Percentiles rank a stretch among this genome's conserved stretches.
phyloP scores from a whole-genome alignment of 2,329 filamentous ascomycete species.

The Penicillium paneum region DNA sequence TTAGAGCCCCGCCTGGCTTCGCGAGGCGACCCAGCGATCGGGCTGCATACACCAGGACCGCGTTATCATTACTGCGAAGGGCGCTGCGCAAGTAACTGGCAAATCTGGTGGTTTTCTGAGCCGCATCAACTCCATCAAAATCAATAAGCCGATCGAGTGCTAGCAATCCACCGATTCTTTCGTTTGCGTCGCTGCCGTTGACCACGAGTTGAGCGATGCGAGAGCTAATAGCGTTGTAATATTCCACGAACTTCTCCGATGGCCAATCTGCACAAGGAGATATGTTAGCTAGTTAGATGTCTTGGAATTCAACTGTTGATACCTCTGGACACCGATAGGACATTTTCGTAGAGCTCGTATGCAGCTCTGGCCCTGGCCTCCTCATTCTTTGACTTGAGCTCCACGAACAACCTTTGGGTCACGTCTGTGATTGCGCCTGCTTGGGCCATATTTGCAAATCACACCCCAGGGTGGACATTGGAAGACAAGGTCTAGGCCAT shows the following conservation, averaged over 20 bases:
- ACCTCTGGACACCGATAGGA: slow-evolving; percentile 48
- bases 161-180: slow-evolving; percentile 86
- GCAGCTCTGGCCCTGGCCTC: slow-evolving; percentile 49
- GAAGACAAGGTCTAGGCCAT: slow-evolving; percentile 34
- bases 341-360: slow-evolving; percentile 48
- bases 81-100: slow-evolving; percentile 85
- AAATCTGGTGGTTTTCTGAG: slow-evolving; percentile 90
- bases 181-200: slow-evolving; percentile 79
- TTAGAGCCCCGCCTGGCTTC: slow-evolving; percentile 85
- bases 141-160: slow-evolving; percentile 91
- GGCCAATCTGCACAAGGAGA: slow-evolving; percentile 61
- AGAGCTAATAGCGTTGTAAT: slow-evolving; percentile 64
- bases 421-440: slow-evolving; percentile 47
- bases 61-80: slow-evolving; percentile 84
- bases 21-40: slow-evolving; percentile 86
- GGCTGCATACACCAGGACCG: slow-evolving; percentile 85
- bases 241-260: slow-evolving; percentile 71
- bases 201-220: slow-evolving; percentile 72
- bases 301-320: slow-evolving; percentile 3
- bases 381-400: slow-evolving; percentile 57
- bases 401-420: slow-evolving; percentile 55
- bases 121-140: slow-evolving; percentile 91
- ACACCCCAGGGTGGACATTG: slow-evolving; percentile 40
- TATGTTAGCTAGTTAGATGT: slow-evolving; percentile 11
- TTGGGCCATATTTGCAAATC: slow-evolving; percentile 46